Evolutionary conservation across 2,329 filamentous ascomycete genomes (phyloP).

Genomic region (Colletotrichum chrysophilum): DNA sequence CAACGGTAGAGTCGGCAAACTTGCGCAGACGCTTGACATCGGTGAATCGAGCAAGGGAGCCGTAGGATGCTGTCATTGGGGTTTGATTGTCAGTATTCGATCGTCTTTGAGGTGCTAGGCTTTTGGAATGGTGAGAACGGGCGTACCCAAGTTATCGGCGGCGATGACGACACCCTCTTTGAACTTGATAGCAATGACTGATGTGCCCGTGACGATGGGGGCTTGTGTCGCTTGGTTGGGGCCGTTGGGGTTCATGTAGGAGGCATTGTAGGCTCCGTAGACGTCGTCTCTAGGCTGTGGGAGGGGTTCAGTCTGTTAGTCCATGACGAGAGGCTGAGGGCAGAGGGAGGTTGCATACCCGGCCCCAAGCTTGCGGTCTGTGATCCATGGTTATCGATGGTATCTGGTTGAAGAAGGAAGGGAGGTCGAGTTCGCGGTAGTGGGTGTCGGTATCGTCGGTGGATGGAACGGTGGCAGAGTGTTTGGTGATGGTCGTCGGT

Average conservation of each 20-base stretch:
- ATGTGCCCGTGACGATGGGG: slow-evolving; percentile 95
- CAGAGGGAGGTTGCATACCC: slow-evolving; percentile 54
- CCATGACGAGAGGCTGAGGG: slow-evolving; percentile 6
- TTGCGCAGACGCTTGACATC: slow-evolving; percentile 93
- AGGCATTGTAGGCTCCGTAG: slow-evolving; percentile 90
- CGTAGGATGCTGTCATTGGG: slow-evolving; percentile 79
- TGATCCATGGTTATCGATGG: slow-evolving; percentile 64
- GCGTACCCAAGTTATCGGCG: slow-evolving; percentile 89
- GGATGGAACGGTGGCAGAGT: neutral
- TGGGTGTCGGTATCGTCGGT: slow-evolving; percentile 15
- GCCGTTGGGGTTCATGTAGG: slow-evolving; percentile 74
- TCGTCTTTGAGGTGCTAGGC: neutral
- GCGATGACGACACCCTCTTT: slow-evolving; percentile 96
- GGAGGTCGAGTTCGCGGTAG: neutral
- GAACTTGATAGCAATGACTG: slow-evolving; percentile 94
- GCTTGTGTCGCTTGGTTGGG: slow-evolving; percentile 89
- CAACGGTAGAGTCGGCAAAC: slow-evolving; percentile 82
- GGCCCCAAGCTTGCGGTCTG: slow-evolving; percentile 75
- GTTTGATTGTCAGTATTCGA: slow-evolving; percentile 5
- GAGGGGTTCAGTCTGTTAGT: slow-evolving; percentile 21
- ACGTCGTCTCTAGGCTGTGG: slow-evolving; percentile 92
- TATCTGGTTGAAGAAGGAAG: neutral
- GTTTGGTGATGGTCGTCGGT: neutral
- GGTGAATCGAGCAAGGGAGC: slow-evolving; percentile 94
- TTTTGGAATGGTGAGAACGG: neutral